A percentile compares a stretch with the other conserved stretches of the same genome.
These are phyloP conservation scores for Penicillium daleae DNA, from an alignment of 495 filamentous ascomycete species.

Conservation along the genomic window DNA sequence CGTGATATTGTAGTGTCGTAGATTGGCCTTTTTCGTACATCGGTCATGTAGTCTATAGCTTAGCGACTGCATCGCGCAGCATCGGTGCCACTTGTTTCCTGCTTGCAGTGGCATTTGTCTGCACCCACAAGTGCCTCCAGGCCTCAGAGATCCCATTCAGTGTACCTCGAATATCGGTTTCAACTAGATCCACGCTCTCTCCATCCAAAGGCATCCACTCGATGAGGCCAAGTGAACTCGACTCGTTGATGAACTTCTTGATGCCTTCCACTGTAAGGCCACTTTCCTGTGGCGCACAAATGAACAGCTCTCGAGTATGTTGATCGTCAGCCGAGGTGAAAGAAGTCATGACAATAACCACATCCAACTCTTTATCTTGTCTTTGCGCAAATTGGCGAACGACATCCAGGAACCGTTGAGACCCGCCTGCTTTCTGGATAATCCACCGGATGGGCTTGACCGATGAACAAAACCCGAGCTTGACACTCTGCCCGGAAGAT, in stretches of 20 bases:
- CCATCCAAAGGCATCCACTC: slow-evolving; percentile 56
- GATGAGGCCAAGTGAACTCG: slow-evolving; percentile 59
- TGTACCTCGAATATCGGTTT: slow-evolving; percentile 40
- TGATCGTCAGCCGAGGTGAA: slow-evolving; percentile 46
- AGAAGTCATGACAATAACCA: slow-evolving; percentile 80
- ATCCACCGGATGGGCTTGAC: slow-evolving; percentile 70
- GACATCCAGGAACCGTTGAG: slow-evolving; percentile 49
- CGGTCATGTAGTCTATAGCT: slow-evolving; percentile 21
- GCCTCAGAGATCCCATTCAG: slow-evolving; percentile 24
- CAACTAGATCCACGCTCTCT: slow-evolving; percentile 30
- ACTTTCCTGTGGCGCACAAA: slow-evolving; percentile 59
- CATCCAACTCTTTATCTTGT: slow-evolving; percentile 57
- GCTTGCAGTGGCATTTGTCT: slow-evolving; percentile 68
- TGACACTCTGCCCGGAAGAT: slow-evolving; percentile 34
- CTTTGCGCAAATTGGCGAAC: slow-evolving; percentile 55
- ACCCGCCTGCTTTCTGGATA: slow-evolving; percentile 53
- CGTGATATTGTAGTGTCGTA: not conserved
- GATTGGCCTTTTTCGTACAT: not conserved
- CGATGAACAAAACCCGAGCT: slow-evolving; percentile 75
- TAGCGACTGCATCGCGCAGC: slow-evolving; percentile 66
- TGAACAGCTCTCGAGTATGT: slow-evolving; percentile 75
- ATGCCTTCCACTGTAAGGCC: slow-evolving; percentile 48
- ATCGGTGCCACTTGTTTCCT: slow-evolving; percentile 90
- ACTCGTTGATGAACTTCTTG: slow-evolving; percentile 55
- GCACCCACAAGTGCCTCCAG: slow-evolving; percentile 63